Conservation (phyloP, 495 filamentous ascomycete genomes). For the Glarea lozoyensis region DNA sequence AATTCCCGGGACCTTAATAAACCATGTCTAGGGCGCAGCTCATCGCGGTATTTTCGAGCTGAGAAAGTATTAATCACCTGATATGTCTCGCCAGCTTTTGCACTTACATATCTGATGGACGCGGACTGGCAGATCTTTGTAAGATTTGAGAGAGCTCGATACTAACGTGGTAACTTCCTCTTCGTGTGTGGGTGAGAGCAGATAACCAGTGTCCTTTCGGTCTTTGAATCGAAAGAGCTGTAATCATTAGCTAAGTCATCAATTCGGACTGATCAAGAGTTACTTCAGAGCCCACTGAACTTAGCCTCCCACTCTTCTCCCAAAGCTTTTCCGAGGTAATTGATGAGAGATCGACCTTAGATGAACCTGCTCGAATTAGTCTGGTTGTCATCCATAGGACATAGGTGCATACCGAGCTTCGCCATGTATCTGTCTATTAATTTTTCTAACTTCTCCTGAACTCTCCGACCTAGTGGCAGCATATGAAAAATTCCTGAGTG, state of each 20-base stretch:
- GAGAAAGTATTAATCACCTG: conserved; percentile 7
- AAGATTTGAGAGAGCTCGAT: conserved; percentile 63
- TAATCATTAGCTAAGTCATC: neutral
- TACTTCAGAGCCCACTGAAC: conserved; percentile 32
- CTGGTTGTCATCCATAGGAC: conserved; percentile 3
- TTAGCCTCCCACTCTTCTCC: conserved; percentile 45
- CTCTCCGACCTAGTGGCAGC: conserved; percentile 78
- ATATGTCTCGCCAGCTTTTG: conserved; percentile 1
- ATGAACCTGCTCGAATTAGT: conserved; percentile 53
- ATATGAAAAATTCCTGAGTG: conserved; percentile 90
- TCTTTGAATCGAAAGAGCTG: conserved; percentile 78
- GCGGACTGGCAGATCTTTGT: conserved; percentile 76
- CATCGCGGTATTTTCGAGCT: conserved; percentile 93
- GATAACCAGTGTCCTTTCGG: conserved; percentile 61
- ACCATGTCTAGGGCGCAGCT: conserved; percentile 78
- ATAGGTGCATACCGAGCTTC: conserved; percentile 46
- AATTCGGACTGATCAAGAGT: conserved; percentile 2
- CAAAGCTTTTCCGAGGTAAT: conserved; percentile 81
- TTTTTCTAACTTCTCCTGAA: conserved; percentile 79
- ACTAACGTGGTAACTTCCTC: conserved; percentile 89
- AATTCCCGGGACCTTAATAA: conserved; percentile 89
- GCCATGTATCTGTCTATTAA: conserved; percentile 88
- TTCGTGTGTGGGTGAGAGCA: conserved; percentile 91
- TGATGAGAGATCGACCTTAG: conserved; percentile 79
- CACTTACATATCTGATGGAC: conserved; percentile 84